A percentile compares a stretch with the other conserved stretches of the same genome.
These are phyloP conservation scores for Whalleya microplaca DNA, from an alignment of 2,329 filamentous ascomycete genomes.

Conservation along the genomic window DNA sequence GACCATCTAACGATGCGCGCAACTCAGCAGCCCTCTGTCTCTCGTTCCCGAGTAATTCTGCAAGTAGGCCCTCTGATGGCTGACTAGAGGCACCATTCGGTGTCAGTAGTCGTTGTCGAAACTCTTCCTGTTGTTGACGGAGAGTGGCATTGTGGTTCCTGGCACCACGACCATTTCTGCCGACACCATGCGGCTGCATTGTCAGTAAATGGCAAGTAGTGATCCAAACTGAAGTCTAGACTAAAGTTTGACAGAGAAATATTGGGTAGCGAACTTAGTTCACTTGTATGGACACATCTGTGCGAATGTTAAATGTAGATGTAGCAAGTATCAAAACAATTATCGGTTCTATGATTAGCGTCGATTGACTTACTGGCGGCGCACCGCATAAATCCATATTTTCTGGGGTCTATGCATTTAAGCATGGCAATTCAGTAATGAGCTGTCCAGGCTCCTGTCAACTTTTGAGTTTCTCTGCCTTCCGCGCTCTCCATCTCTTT, in stretches of 20 bases:
- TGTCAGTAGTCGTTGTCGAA: conserved; percentile 28
- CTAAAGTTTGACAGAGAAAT: neutral
- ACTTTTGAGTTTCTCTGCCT: neutral
- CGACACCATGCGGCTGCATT: conserved; percentile 22
- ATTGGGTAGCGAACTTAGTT: neutral
- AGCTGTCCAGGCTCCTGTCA: neutral
- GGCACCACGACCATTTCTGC: conserved; percentile 1
- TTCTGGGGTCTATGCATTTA: neutral
- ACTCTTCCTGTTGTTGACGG: conserved; percentile 30
- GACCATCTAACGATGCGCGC: conserved; percentile 19
- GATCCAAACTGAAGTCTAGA: neutral
- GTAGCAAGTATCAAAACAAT: neutral
- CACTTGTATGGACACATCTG: neutral
- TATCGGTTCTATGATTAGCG: neutral
- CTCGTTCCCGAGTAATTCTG: neutral
- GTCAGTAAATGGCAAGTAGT: neutral
- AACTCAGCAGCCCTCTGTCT: conserved; percentile 3
- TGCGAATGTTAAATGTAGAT: neutral
- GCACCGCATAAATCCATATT: too few species aligned
- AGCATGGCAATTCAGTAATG: neutral
- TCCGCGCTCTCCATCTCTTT: neutral
- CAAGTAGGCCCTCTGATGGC: conserved; percentile 1
- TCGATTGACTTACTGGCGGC: neutral
- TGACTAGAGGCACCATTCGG: conserved; percentile 21
- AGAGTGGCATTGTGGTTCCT: conserved; percentile 16